Evolutionary conservation across 164 flowering plant species (phyloP), one percentile per base, ranked within the genome.

Genomic region (Macadamia tetraphylla): DNA sequence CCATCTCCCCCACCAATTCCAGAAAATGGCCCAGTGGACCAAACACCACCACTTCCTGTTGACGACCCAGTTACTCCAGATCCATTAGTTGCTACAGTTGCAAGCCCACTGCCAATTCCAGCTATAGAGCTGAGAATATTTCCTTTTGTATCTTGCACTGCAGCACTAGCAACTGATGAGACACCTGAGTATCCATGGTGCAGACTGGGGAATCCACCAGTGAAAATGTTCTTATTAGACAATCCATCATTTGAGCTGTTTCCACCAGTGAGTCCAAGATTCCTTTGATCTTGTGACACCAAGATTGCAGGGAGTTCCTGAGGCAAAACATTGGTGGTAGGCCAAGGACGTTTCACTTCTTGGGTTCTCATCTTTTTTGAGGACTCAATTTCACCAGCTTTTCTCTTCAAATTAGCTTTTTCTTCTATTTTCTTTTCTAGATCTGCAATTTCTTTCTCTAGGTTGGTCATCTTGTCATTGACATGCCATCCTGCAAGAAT

Each of bases 401-500:
- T 80, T 69, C 84, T 77, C 68, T 81, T 84, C 30, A 66, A 59
- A 17, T 29, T 55, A 18, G 29, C 62, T 58, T 65, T 67, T 7
- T 76, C 81, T 14, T 60, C 70, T 10, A 70, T 32, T 69, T 68
- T 74, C 76, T 69, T 72, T 7, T 72, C 69, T 9, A 67, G 69
- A 8, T 75, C 74, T 58, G 69, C 60, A 56, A 75, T 75, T 6
- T 80, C 77, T 65, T 80, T 81, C 75, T 83, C 82, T 73, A 83
- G 69, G 12, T 60, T 72, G 32, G 66, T 29, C 10, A 82, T 82
- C 66, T 75, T 74, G 63, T 79, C 82, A 35, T 73, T 46, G 52
- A 87, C 69, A 66, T 75, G 71, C 75, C 76, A 80, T 15, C 70
- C 78, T 1, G 79, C 64, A 62, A 79, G 75, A 52, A 79, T 44